Evolutionary conservation across 371 early-diverging fungal species (phyloP).

Genomic region (Circinella umbellata): DNA sequence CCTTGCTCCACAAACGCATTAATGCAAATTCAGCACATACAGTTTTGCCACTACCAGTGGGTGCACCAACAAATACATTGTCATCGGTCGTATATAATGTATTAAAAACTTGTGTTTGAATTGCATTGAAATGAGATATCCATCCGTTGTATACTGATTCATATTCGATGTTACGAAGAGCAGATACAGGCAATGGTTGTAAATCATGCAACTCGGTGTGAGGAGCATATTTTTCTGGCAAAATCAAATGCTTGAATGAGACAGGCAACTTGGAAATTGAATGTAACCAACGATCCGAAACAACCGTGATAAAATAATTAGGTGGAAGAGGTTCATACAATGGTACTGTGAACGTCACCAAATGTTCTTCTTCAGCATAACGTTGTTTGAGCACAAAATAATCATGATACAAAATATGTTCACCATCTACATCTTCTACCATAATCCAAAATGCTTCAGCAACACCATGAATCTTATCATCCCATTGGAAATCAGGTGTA

Average conservation of each 20-base stretch:
- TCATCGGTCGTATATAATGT: slow-evolving; percentile 89
- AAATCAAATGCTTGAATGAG: slow-evolving; percentile 88
- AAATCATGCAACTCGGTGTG: slow-evolving; percentile 95
- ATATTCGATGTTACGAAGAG: slow-evolving; percentile 75
- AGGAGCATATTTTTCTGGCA: slow-evolving; percentile 93
- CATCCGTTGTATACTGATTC: slow-evolving; percentile 68
- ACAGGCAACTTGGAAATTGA: slow-evolving; percentile 90
- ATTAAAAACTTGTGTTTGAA: slow-evolving; percentile 97
- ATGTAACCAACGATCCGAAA: slow-evolving; percentile 95
- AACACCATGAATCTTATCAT: slow-evolving; percentile 83
- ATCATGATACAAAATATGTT: slow-evolving; percentile 88
- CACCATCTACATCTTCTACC: slow-evolving; percentile 94
- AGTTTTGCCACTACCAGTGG: slow-evolving; percentile 98
- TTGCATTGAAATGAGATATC: slow-evolving; percentile 88
- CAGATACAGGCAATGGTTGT: slow-evolving; percentile 86
- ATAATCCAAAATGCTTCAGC: slow-evolving; percentile 94
- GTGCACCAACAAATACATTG: slow-evolving; percentile 95
- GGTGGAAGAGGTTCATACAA: slow-evolving; percentile 95
- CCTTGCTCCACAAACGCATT: slow-evolving; percentile 76
- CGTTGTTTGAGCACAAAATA: slow-evolving; percentile 82
- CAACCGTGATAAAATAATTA: slow-evolving; percentile 91
- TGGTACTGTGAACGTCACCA: slow-evolving; percentile 89
- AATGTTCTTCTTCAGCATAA: slow-evolving; percentile 74
- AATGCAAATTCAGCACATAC: slow-evolving; percentile 96
- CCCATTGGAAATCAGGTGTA: slow-evolving; percentile 93